Evolutionary conservation across 2,329 filamentous ascomycete genomes (phyloP), one percentile per base, ranked within the genome.

Genomic region (Chrysosporium keratinophilum): DNA sequence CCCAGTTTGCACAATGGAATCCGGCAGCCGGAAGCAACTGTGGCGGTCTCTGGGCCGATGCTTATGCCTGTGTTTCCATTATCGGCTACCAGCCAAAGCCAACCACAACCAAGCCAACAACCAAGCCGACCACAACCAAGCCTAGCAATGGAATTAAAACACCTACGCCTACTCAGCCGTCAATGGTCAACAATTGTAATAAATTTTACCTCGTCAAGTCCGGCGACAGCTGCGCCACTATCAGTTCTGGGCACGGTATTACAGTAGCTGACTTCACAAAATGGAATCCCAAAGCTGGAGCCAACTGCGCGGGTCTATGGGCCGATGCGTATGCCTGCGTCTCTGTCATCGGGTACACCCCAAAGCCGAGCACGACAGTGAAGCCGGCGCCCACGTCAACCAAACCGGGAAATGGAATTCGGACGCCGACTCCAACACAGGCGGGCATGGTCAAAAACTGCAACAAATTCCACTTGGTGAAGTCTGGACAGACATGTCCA

Each of bases 221-320:
- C 1, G 63, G 62, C 10, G 61, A 65, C 23, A 60, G 39, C 4
- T 65, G 62, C 40, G 55, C 50, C 23, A 55, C 46, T 9, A 64
- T 65, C 41, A 56, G 57, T 43, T 45, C n/a, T 15, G 56, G 15
- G 34, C n/a, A 31, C 39, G n/a, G n/a, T 5, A 41, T 41, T 14
- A 41, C 39, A n/a, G 12, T 39, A 4, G 12, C n/a, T 15, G 17
- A 41, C 7, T 41, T 41, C n/a, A 2, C 15, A 14, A 41, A 41
- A 41, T 54, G 51, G 51, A 54, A 54, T 40, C 23, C 51, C 3
- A 33, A 31, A 19, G 42, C 42, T 37, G 51, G 51, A 14, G 31
- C 12, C 20, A 33, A 40, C n/a, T 55, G 54, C 20, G 31, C 47
- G 7, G 39, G 39, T 17, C n/a, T 41, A 3, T 41, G 39, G 39